phyloP scores from a whole-genome alignment of 306 rosid genomes.

The Malus fusca region DNA sequence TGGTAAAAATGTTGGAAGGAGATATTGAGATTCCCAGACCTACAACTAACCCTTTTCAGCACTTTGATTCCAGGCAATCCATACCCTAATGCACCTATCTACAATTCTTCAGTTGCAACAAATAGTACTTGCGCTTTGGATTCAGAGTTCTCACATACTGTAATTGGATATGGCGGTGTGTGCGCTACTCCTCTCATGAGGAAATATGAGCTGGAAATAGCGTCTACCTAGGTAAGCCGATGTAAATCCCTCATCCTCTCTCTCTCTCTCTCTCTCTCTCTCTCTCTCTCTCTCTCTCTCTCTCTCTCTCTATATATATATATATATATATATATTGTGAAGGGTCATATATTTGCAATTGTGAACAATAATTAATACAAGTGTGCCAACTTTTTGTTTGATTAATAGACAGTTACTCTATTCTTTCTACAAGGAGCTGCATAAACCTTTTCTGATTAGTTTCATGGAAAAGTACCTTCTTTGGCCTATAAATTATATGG shows the following conservation, averaged over 20 bases:
- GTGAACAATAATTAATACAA: too few species aligned
- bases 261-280: not conserved
- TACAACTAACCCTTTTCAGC: conserved; percentile 28
- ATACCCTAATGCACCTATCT: not conserved
- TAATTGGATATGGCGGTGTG: not conserved
- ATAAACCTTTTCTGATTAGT: too few species aligned
- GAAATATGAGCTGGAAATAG: conserved; percentile 19
- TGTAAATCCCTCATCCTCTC: not conserved
- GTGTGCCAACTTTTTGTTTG: too few species aligned
- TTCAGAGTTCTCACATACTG: not conserved
- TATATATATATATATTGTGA: too few species aligned
- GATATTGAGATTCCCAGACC: conserved; percentile 30
- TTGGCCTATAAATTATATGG: too few species aligned
- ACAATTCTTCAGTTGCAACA: not conserved
- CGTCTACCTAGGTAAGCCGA: not conserved
- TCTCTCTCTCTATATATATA: too few species aligned
- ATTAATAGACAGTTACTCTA: too few species aligned
- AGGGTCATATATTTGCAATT: too few species aligned
- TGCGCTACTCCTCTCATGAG: conserved; percentile 15
- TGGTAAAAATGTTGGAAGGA: conserved; percentile 56
- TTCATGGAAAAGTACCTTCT: too few species aligned
- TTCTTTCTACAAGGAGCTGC: too few species aligned
- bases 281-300: not conserved
- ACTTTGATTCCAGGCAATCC: conserved; percentile 7
- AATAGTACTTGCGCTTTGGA: not conserved